phyloP scores from a whole-genome alignment of 164 flowering plant species.

The Cinnamomum chago region DNA sequence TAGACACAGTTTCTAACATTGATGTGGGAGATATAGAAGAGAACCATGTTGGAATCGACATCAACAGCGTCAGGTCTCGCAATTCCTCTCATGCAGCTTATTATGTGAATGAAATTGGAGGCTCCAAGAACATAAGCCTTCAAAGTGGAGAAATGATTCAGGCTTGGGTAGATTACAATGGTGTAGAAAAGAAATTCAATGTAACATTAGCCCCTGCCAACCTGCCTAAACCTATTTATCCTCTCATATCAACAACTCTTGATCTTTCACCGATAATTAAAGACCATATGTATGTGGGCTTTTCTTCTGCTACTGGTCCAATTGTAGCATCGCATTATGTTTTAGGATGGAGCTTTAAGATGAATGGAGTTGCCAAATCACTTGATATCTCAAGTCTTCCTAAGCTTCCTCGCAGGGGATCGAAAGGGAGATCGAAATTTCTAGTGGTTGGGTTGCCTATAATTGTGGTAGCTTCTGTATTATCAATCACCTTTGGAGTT shows the following conservation, averaged over 20 bases:
- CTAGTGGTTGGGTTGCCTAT: conserved; percentile 12
- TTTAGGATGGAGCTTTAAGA: conserved; percentile 58
- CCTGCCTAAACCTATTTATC: conserved; percentile 33
- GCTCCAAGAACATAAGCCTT: conserved; percentile 8
- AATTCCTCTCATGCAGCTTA: conserved; percentile 14
- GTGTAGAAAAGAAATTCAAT: conserved; percentile 8
- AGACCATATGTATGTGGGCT: conserved; percentile 57
- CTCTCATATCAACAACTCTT: conserved; percentile 33
- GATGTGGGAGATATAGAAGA: too few species aligned
- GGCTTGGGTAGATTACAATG: conserved; percentile 28
- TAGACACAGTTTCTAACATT: too few species aligned
- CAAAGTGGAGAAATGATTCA: conserved; percentile 18
- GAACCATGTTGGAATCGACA: too few species aligned
- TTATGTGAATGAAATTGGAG: neutral
- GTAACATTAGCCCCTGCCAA: conserved; percentile 25
- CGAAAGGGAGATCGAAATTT: conserved; percentile 8
- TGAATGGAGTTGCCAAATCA: conserved; percentile 34
- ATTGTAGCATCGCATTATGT: conserved; percentile 56
- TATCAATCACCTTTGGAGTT: neutral
- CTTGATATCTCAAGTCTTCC: conserved; percentile 45
- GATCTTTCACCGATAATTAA: conserved; percentile 47
- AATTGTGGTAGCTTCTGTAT: neutral
- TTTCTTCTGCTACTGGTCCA: conserved; percentile 63
- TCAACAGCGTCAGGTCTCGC: conserved; percentile 15
- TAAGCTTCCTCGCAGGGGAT: conserved; percentile 23